These are phyloP conservation scores for Eimeria necatrix DNA, from an alignment of 169 alveolate species.

Conservation along the genomic window DNA sequence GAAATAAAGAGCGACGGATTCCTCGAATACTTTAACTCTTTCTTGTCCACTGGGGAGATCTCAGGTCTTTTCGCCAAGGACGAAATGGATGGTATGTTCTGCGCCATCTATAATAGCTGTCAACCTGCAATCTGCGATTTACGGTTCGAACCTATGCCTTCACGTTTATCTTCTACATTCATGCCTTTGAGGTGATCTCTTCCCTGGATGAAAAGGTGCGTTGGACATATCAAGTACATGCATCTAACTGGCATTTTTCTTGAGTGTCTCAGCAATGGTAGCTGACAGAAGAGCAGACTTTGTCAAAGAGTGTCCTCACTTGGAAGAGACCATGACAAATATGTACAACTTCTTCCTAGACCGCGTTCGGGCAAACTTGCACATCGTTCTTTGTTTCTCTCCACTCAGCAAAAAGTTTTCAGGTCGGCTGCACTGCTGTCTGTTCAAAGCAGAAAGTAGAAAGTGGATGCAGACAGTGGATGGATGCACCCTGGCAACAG, in stretches of 20 bases:
- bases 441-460: neutral
- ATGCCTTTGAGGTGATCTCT: too few relatives aligned
- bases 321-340: slow-evolving; percentile 79
- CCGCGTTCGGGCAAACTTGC: slow-evolving; percentile 97
- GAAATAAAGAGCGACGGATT: slow-evolving; percentile 96
- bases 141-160: too few relatives aligned
- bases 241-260: neutral
- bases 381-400: slow-evolving; percentile 96
- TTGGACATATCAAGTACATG: neutral
- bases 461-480: too few relatives aligned
- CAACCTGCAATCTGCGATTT: neutral
- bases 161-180: too few relatives aligned
- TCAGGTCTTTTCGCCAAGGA: slow-evolving; percentile 97
- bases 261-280: slow-evolving; percentile 43
- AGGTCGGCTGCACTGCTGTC: slow-evolving; percentile 69
- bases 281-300: slow-evolving; percentile 75
- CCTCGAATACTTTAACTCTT: slow-evolving; percentile 96
- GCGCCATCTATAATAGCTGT: neutral
- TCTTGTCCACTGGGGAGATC: slow-evolving; percentile 97
- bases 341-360: slow-evolving; percentile 94
- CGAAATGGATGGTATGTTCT: slow-evolving; percentile 91
- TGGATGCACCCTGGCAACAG: too few relatives aligned
- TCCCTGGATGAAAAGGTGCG: neutral
- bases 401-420: slow-evolving; percentile 96
- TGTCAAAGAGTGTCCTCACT: slow-evolving; percentile 77